phyloP scores from a whole-genome alignment of 2,329 filamentous ascomycete genomes.

The Aureobasidium sp. region DNA sequence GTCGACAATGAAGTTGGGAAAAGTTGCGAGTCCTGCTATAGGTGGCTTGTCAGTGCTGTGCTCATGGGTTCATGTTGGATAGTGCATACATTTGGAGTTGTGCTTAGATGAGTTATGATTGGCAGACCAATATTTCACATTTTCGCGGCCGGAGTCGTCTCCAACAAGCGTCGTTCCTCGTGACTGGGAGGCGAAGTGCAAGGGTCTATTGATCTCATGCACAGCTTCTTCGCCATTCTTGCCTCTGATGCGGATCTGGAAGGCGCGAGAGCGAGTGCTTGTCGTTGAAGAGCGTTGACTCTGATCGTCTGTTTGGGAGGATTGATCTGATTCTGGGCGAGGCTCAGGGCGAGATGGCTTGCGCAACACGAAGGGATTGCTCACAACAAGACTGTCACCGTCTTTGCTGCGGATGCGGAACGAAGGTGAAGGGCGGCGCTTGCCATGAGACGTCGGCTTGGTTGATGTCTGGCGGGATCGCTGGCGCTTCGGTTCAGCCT shows the following conservation, averaged over 20 bases:
- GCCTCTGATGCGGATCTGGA: constrained; percentile 17
- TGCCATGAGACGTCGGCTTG: background rate
- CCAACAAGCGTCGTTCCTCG: constrained; percentile 9
- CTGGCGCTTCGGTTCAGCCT: background rate
- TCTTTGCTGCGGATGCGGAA: constrained; percentile 17
- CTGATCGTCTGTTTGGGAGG: background rate
- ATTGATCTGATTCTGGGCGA: background rate
- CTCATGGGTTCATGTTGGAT: background rate
- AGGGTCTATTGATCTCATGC: constrained; percentile 9
- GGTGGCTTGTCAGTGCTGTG: background rate
- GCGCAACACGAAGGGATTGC: constrained; percentile 14
- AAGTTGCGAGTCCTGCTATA: background rate
- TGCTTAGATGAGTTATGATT: background rate
- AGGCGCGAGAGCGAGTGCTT: background rate
- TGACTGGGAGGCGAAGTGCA: constrained; percentile 13
- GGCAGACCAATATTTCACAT: background rate
- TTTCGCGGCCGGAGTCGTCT: constrained; percentile 2
- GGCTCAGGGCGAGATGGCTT: constrained; percentile 1
- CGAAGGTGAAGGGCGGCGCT: constrained; percentile 4
- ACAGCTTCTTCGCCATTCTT: constrained; percentile 22
- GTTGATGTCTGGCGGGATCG: background rate
- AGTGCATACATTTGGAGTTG: background rate
- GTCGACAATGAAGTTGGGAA: background rate
- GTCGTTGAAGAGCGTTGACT: background rate
- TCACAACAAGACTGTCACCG: constrained; percentile 19